These are phyloP conservation scores for Xylona heveae DNA, from an alignment of 495 filamentous ascomycete genomes.

Conservation along the genomic window DNA sequence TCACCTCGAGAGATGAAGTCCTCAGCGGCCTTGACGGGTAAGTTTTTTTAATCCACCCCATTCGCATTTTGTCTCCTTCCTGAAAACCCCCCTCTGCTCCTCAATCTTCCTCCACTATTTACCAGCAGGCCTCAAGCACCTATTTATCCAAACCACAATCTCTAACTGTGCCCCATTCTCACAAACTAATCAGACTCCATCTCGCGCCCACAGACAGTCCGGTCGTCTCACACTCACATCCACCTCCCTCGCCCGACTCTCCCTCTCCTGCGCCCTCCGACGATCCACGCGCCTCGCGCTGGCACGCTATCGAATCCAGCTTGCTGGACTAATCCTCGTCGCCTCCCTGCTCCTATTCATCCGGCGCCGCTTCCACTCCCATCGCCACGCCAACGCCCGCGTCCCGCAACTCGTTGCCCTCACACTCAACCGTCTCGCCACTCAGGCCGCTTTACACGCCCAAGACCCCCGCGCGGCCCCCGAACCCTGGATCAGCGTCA, in stretches of 20 bases:
- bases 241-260: constrained; percentile 71
- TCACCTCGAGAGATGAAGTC: constrained; percentile 65
- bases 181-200: constrained; percentile 63
- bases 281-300: constrained; percentile 78
- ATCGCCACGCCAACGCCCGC: constrained; percentile 38
- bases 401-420: constrained; percentile 63
- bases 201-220: constrained; percentile 41
- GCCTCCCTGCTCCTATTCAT: constrained; percentile 28
- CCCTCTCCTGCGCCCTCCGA: constrained; percentile 70
- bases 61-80: constrained; percentile 4
- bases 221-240: constrained; percentile 36
- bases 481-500: constrained; percentile 65
- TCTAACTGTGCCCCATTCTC: constrained; percentile 19
- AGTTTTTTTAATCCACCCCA: constrained; percentile 21
- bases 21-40: constrained; percentile 50
- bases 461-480: constrained; percentile 30
- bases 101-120: background rate
- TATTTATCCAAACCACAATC: constrained; percentile 9
- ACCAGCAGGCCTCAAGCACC: constrained; percentile 8
- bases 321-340: constrained; percentile 48
- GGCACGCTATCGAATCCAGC: constrained; percentile 84
- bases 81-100: background rate
- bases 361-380: constrained; percentile 29
- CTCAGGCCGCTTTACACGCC: constrained; percentile 55
- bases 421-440: constrained; percentile 61